Base-by-base conservation (phyloP, 495 filamentous ascomycete species). In the Aspergillus taichungensis region DNA sequence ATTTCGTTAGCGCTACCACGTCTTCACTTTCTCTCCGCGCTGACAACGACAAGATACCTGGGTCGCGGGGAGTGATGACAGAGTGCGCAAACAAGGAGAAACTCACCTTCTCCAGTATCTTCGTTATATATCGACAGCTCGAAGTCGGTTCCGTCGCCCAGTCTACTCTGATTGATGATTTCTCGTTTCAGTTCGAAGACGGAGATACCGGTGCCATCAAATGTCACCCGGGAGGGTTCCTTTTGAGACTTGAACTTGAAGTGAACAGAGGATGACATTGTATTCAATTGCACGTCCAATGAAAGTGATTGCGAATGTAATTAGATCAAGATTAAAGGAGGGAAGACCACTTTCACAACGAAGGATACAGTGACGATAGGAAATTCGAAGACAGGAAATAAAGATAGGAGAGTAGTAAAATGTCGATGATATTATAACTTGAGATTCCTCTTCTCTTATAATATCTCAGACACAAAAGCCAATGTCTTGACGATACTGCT, bases 181-280 rank as follows among this genome's bases (percentile, higher is more conserved):
- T 95, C 90, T 68, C 91, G 81, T 68, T 99, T 99, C 60, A 97
- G 69, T 64, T 97, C 92, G 71, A 96, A 99, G 55, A 97, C 92
- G 45, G 92, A 94, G 50, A 99, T 95, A 68, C 87, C 87, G 56
- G 92, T 96, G 59, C 92, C 92, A 71, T 99, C 92, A 70, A 99
- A 99, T 55, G 87, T 84, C 48, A 99, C 87, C 61, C 89, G 76
- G 14, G 87, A 84, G 44, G 91, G 87, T 63, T 97, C 94, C 69
- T 91, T 95, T 63, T 92, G 87, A 47, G 91, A 96, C 75, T 96
- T 97, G 85, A 97, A 99, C 72, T 94, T 95, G 85, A 95, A 97
- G 72, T 95, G 96, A 63, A 99, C 90, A 51, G 89, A 96, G 45
- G 94, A 96, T 68, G 90, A 77, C 92, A 98, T 98, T 71, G 64